phyloP scores from a whole-genome alignment of 2,329 filamentous ascomycete genomes.

The Aspergillus spinulosporus region DNA sequence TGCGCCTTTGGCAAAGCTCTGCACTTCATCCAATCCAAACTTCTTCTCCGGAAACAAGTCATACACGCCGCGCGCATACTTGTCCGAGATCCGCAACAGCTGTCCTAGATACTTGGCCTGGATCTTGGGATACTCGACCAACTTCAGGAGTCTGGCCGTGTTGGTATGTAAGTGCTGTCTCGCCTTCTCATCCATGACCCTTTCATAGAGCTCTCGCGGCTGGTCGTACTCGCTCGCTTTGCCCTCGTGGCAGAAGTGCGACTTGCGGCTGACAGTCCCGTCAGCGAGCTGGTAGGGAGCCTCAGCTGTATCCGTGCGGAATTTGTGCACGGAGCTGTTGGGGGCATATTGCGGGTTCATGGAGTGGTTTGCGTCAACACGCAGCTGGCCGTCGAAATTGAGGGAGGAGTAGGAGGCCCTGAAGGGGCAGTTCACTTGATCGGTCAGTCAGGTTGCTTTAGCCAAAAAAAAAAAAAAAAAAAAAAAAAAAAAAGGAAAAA shows the following conservation, averaged over 20 bases:
- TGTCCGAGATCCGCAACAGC: conserved; percentile 51
- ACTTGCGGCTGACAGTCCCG: conserved; percentile 53
- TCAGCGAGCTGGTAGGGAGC: conserved; percentile 53
- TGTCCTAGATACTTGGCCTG: conserved; percentile 57
- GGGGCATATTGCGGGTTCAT: conserved; percentile 55
- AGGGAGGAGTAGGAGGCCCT: conserved; percentile 50
- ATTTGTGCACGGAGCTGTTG: conserved; percentile 55
- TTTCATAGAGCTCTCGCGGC: conserved; percentile 50
- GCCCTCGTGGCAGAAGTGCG: conserved; percentile 57
- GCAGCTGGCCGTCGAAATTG: conserved; percentile 53
- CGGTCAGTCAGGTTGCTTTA: background rate
- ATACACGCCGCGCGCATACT: conserved; percentile 52
- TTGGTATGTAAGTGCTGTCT: conserved; percentile 52
- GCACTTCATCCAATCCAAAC: conserved; percentile 50
- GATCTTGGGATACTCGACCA: conserved; percentile 48
- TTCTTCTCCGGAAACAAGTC: conserved; percentile 46
- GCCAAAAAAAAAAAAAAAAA: too few relatives aligned
- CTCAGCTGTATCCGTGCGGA: conserved; percentile 54
- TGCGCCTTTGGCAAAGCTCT: conserved; percentile 45
- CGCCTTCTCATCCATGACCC: conserved; percentile 50
- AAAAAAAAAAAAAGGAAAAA: too few relatives aligned
- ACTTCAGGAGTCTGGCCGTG: conserved; percentile 48
- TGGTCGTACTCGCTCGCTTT: conserved; percentile 56
- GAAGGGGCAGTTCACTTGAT: conserved; percentile 45
- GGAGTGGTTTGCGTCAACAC: conserved; percentile 49